Percentiles rank a stretch among this genome's conserved stretches.
These are phyloP conservation scores for Chenopodium formosanum DNA, from an alignment of 148 eudicot genomes.

Conservation along the genomic window DNA sequence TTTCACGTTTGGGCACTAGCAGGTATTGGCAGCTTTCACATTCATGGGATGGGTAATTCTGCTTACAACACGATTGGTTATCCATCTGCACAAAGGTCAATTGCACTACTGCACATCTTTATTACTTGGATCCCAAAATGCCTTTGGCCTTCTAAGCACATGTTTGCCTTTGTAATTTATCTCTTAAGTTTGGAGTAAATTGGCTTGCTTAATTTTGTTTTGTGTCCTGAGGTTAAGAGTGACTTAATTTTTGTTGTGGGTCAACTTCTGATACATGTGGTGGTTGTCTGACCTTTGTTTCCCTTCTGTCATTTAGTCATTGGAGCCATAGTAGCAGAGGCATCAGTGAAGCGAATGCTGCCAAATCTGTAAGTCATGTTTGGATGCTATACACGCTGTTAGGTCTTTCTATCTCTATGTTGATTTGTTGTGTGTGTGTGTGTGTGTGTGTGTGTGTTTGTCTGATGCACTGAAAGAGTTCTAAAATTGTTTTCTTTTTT, in stretches of 20 bases:
- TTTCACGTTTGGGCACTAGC: slow-evolving; percentile 94
- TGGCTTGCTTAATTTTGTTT: not conserved
- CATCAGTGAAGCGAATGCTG: slow-evolving; percentile 30
- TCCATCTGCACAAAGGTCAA: slow-evolving; percentile 98
- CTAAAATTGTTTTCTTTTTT: not conserved
- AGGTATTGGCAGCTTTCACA: slow-evolving; percentile 96
- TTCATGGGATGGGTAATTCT: slow-evolving; percentile 91
- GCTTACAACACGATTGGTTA: slow-evolving; percentile 94
- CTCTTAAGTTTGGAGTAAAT: not conserved
- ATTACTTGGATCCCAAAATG: slow-evolving; percentile 23
- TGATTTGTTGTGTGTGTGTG: not conserved
- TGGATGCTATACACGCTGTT: not conserved
- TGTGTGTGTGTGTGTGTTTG: not conserved
- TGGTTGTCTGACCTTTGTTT: slow-evolving; percentile 21
- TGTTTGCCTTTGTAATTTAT: not conserved
- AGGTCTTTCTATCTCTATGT: not conserved
- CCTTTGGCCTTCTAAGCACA: slow-evolving; percentile 20
- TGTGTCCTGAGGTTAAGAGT: slow-evolving; percentile 1
- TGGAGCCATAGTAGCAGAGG: slow-evolving; percentile 47
- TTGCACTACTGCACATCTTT: slow-evolving; percentile 91
- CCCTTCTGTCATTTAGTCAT: slow-evolving; percentile 40
- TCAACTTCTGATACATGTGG: not conserved
- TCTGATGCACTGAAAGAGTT: not conserved
- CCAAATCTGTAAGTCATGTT: slow-evolving; percentile 36
- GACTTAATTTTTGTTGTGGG: not conserved